phyloP scores from a whole-genome alignment of 192 early-diverging fungal species.

The Pecoramyces ruminantium region DNA sequence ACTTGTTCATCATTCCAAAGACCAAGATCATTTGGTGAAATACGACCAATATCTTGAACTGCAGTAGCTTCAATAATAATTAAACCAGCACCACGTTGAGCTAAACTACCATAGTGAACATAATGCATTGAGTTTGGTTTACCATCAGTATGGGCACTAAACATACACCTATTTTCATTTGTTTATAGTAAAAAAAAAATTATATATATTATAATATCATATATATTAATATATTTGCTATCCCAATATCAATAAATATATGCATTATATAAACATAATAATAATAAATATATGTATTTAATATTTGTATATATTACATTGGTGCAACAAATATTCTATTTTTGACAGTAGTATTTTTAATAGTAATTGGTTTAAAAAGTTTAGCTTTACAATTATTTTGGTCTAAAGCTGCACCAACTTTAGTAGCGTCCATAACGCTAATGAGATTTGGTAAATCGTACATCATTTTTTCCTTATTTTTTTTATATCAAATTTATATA shows the following conservation, averaged over 20 bases:
- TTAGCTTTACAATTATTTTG: not conserved
- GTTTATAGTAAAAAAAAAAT: too few relatives aligned
- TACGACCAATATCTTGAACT: conserved; percentile 57
- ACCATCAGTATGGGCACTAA: not conserved
- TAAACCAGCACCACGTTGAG: conserved; percentile 48
- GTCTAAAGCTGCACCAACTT: not conserved
- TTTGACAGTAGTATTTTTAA: not conserved
- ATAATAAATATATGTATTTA: too few relatives aligned
- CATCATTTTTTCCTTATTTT: too few relatives aligned
- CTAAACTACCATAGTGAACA: not conserved
- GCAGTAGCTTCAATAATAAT: conserved; percentile 58
- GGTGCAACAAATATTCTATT: not conserved
- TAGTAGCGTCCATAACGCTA: not conserved
- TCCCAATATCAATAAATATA: too few relatives aligned
- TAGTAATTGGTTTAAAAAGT: not conserved
- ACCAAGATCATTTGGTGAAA: conserved; percentile 58
- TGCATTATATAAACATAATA: too few relatives aligned
- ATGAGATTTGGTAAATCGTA: not conserved
- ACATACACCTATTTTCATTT: not conserved
- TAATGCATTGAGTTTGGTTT: not conserved
- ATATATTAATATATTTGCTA: too few relatives aligned
- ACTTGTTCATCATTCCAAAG: conserved; percentile 72
- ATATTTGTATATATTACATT: not conserved
- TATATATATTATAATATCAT: too few relatives aligned
- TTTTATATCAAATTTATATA: too few relatives aligned